Percentiles rank a stretch among this genome's conserved stretches.
These are phyloP conservation scores for Alternaria alternata DNA, from an alignment of 2,329 filamentous ascomycete genomes.

Conservation along the genomic window DNA sequence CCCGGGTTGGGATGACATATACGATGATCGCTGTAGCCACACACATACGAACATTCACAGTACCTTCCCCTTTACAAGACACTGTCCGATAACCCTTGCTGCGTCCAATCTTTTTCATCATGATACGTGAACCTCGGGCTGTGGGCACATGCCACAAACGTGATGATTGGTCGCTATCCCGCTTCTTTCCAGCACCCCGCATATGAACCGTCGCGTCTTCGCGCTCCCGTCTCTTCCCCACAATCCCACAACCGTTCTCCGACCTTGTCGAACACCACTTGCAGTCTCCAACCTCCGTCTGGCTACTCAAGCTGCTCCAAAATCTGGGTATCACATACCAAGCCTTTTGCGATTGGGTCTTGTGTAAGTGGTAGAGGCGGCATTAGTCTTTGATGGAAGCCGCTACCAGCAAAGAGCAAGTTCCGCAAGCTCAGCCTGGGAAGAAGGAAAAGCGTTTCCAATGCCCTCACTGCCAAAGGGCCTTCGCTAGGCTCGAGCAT, in stretches of 20 bases:
- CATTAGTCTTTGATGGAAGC: constrained; percentile 32
- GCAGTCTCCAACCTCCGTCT: constrained; percentile 20
- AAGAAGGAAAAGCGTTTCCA: constrained; percentile 50
- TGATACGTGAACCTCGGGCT: neutral
- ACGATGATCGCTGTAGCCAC: neutral
- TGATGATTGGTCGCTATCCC: constrained; percentile 16
- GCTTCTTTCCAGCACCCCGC: constrained; percentile 27
- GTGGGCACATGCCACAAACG: neutral
- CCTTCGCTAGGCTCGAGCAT: constrained; percentile 52
- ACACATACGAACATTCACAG: neutral
- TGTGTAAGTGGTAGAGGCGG: neutral
- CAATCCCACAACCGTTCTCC: constrained; percentile 25
- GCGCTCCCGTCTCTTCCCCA: constrained; percentile 31
- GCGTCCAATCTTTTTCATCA: neutral
- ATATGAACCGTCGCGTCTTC: constrained; percentile 20
- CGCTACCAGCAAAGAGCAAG: constrained; percentile 23
- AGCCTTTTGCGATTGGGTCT: constrained; percentile 14
- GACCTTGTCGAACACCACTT: constrained; percentile 14
- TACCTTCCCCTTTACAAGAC: neutral
- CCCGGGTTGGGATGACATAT: neutral
- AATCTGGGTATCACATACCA: neutral
- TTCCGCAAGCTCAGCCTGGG: constrained; percentile 26
- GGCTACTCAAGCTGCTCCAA: constrained; percentile 11
- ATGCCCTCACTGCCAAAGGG: constrained; percentile 43
- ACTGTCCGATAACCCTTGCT: neutral